Evolutionary conservation across 108 stramenopile species (phyloP).

Genomic region (Seminavis robusta): DNA sequence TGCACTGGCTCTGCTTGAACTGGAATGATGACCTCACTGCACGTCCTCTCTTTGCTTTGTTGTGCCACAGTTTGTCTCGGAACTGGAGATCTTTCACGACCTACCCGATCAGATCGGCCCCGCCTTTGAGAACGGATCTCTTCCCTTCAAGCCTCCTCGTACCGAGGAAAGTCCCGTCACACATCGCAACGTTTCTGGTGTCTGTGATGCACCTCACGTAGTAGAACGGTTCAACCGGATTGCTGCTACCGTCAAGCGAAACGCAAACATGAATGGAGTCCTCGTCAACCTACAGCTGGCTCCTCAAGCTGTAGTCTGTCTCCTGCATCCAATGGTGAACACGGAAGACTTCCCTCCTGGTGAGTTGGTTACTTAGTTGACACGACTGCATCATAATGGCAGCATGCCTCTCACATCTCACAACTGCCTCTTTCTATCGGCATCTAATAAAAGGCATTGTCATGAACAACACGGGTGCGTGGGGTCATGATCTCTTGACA

Average conservation of each 20-base stretch:
- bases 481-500: constrained; percentile 25
- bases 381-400: no score
- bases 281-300: constrained; percentile 35
- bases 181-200: constrained; percentile 28
- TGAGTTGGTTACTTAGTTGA: no score
- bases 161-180: not conserved
- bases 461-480: constrained; percentile 17
- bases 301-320: constrained; percentile 26
- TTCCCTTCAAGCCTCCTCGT: constrained; percentile 7
- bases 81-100: constrained; percentile 18
- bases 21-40: no score
- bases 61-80: constrained; percentile 30
- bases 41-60: no score
- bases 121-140: constrained; percentile 6
- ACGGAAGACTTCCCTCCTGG: constrained; percentile 39
- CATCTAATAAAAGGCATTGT: constrained; percentile 3
- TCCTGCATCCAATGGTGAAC: constrained; percentile 31
- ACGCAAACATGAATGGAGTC: constrained; percentile 28
- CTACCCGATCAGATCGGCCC: constrained; percentile 20
- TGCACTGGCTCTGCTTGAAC: no score
- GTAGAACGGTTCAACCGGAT: constrained; percentile 18
- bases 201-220: constrained; percentile 22
- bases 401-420: no score
- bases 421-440: no score
- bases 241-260: constrained; percentile 25